Evolutionary conservation across 495 filamentous ascomycete species (phyloP).

Genomic region (Aspergillus carlsbadensis): DNA sequence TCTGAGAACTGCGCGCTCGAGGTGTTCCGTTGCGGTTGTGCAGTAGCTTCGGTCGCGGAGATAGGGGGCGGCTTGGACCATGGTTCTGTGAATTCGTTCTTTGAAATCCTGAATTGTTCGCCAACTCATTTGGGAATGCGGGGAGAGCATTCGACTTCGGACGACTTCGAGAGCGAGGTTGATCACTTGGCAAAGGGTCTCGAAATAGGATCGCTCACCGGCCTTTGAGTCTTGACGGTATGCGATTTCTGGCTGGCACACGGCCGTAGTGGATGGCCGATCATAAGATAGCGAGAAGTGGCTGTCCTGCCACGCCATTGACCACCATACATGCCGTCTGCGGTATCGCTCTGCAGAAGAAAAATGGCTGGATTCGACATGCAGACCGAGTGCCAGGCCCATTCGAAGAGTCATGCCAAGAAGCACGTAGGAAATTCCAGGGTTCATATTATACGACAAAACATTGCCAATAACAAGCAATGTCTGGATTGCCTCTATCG

Average conservation of each 20-base stretch:
- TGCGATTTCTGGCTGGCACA: slow-evolving; percentile 49
- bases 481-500: slow-evolving; percentile 57
- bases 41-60: slow-evolving; percentile 51
- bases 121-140: slow-evolving; percentile 40
- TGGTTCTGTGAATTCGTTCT: slow-evolving; percentile 49
- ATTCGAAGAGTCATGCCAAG: slow-evolving; percentile 59
- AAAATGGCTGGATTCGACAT: slow-evolving; percentile 51
- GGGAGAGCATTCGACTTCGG: slow-evolving; percentile 51
- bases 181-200: slow-evolving; percentile 53
- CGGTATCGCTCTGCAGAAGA: slow-evolving; percentile 39
- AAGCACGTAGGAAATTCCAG: slow-evolving; percentile 59
- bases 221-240: slow-evolving; percentile 38
- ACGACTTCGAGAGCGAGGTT: slow-evolving; percentile 56
- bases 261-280: slow-evolving; percentile 52
- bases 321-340: slow-evolving; percentile 53
- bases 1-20: slow-evolving; percentile 56
- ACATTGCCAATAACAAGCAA: slow-evolving; percentile 60
- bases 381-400: slow-evolving; percentile 56
- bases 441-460: slow-evolving; percentile 64
- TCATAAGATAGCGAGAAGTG: slow-evolving; percentile 62
- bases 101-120: slow-evolving; percentile 51
- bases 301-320: slow-evolving; percentile 62
- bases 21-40: slow-evolving; percentile 45
- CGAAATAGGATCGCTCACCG: slow-evolving; percentile 49
- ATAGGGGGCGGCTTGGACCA: slow-evolving; percentile 51